Percentiles rank a stretch among this genome's conserved stretches.
Evolutionary conservation across 225 moss, liverwort and hornwort species (phyloP).

Genomic region (Bryum argenteum): DNA sequence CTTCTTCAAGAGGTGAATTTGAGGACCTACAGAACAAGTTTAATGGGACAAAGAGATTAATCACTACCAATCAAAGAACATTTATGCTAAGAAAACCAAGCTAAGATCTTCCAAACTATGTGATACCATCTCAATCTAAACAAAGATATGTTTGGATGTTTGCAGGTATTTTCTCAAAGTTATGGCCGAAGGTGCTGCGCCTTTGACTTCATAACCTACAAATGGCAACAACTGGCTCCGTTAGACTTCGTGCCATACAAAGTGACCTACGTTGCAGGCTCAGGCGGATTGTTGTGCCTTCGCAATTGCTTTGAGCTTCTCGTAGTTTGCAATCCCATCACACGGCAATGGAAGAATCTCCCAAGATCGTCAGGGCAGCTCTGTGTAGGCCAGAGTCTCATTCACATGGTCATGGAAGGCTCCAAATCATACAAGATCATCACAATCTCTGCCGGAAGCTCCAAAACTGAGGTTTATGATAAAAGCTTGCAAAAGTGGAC

Average conservation of each 20-base stretch:
- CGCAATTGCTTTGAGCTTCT: slow-evolving; percentile 52
- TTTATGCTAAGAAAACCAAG: no score
- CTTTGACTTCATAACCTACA: slow-evolving; percentile 38
- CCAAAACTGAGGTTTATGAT: slow-evolving; percentile 44
- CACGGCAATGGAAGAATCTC: slow-evolving; percentile 45
- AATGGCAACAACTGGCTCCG: slow-evolving; percentile 45
- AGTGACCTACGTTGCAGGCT: slow-evolving; percentile 46
- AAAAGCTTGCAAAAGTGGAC: slow-evolving; percentile 20
- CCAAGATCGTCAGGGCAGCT: slow-evolving; percentile 44
- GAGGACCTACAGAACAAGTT: no score
- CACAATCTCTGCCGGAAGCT: slow-evolving; percentile 28
- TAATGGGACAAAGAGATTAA: no score
- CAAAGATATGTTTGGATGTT: no score
- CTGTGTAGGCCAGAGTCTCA: slow-evolving; percentile 41
- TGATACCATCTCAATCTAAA: no score
- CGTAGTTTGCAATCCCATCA: slow-evolving; percentile 57
- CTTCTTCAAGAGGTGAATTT: no score
- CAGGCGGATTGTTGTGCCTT: slow-evolving; percentile 34
- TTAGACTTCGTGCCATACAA: slow-evolving; percentile 55
- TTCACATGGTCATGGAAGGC: slow-evolving; percentile 41
- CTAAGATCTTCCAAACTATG: no score
- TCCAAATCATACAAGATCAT: slow-evolving; percentile 42
- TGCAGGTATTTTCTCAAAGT: slow-evolving; percentile 38
- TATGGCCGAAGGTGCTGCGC: slow-evolving; percentile 52
- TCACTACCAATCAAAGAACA: no score